Conservation (phyloP, 2,329 filamentous ascomycete species). For the Escovopsis sp. region DNA sequence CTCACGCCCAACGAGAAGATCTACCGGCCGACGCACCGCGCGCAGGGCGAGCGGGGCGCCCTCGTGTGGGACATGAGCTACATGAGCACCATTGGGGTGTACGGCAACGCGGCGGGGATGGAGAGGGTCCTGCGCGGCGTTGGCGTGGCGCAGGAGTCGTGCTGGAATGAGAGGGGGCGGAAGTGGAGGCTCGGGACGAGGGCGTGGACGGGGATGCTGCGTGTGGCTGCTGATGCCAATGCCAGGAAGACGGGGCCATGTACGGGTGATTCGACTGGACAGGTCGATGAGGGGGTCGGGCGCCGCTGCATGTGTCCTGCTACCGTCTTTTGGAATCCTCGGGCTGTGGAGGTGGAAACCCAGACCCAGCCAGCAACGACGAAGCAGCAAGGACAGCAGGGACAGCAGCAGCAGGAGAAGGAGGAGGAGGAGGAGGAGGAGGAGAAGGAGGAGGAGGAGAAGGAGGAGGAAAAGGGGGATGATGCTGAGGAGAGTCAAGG, state of each 20-base stretch:
- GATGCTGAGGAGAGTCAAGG: no score
- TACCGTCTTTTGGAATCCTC: conserved; percentile 59
- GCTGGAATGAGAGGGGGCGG: conserved; percentile 47
- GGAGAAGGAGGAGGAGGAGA: conserved; percentile 11
- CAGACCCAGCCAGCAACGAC: no score
- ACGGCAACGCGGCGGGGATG: conserved; percentile 49
- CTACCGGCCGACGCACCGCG: conserved; percentile 75
- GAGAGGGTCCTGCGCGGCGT: conserved; percentile 50
- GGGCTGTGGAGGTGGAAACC: no score
- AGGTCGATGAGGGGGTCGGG: conserved; percentile 33
- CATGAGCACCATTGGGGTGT: conserved; percentile 69
- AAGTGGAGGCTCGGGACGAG: conserved; percentile 51
- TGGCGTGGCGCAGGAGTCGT: conserved; percentile 42
- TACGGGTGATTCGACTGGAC: no score
- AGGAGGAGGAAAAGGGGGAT: no score
- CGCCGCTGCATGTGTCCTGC: conserved; percentile 53
- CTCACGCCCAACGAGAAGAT: conserved; percentile 78
- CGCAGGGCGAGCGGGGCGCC: conserved; percentile 57
- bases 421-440: no score
- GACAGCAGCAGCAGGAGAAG: no score
- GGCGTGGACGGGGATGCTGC: conserved; percentile 34
- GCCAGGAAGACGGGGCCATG: no score
- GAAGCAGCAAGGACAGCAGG: no score
- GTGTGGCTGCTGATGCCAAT: conserved; percentile 4
- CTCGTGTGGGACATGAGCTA: conserved; percentile 93